Conservation (phyloP, 2,329 filamentous ascomycete genomes). For the Fusarium compactum region DNA sequence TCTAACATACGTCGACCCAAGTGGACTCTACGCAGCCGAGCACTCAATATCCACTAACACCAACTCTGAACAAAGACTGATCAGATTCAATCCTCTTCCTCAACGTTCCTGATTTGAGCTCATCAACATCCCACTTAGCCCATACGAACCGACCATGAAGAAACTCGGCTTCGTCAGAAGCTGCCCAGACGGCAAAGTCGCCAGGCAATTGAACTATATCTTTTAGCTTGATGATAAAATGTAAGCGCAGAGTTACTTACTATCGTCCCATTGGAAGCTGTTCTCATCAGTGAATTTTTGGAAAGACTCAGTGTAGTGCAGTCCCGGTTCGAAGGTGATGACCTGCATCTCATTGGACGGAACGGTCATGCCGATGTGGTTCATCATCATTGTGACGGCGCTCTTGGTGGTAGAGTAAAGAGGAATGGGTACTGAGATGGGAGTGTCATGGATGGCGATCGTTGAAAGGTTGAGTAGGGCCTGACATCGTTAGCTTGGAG, state of each 20-base stretch:
- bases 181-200: conserved; percentile 22
- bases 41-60: not conserved
- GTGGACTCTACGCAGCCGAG: not conserved
- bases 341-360: conserved; percentile 45
- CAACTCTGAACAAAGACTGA: not conserved
- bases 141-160: conserved; percentile 14
- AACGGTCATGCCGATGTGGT: conserved; percentile 55
- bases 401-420: conserved; percentile 56
- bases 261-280: conserved; percentile 14
- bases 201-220: not conserved
- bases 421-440: conserved; percentile 13
- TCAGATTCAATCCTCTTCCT: conserved; percentile 1
- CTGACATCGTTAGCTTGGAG: not conserved
- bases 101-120: conserved; percentile 4
- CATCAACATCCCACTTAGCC: conserved; percentile 23
- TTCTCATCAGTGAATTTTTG: not conserved
- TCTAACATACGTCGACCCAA: no score
- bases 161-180: conserved; percentile 17
- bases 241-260: not conserved
- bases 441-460: not conserved
- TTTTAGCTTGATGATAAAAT: not conserved
- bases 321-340: conserved; percentile 36
- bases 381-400: conserved; percentile 52
- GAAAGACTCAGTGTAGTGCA: conserved; percentile 18
- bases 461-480: conserved; percentile 1